phyloP scores from a whole-genome alignment of 352 stramenopile genomes.

The Pythium plurisporium region DNA sequence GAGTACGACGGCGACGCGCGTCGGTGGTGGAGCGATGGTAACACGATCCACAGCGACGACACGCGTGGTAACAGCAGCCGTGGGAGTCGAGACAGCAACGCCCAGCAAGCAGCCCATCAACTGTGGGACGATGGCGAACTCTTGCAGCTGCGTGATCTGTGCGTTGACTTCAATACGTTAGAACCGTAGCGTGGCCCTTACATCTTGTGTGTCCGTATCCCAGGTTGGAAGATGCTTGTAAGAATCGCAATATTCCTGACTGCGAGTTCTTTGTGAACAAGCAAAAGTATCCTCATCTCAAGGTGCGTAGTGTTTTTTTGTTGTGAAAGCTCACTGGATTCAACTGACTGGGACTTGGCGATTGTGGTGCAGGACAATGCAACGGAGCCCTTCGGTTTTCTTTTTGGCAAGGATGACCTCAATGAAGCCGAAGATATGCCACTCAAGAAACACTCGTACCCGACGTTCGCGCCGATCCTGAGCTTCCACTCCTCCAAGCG shows the following conservation, averaged over 20 bases:
- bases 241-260: constrained; percentile 92
- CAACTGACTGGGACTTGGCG: too few species aligned
- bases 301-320: constrained; percentile 47
- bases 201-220: not conserved
- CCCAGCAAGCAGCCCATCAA: constrained; percentile 36
- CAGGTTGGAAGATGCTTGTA: constrained; percentile 93
- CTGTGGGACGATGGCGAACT: constrained; percentile 98
- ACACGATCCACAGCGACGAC: constrained; percentile 94
- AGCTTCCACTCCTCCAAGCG: constrained; percentile 95
- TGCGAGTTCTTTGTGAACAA: constrained; percentile 99
- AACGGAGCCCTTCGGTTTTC: constrained; percentile 97
- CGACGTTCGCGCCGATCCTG: constrained; percentile 95
- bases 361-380: constrained; percentile 82
- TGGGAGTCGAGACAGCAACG: constrained; percentile 1
- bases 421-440: constrained; percentile 93
- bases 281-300: constrained; percentile 98
- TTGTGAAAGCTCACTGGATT: not conserved
- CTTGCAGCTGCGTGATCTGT: constrained; percentile 95
- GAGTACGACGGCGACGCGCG: constrained; percentile 77
- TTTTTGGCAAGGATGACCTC: constrained; percentile 97
- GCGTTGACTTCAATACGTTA: not conserved
- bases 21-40: constrained; percentile 99
- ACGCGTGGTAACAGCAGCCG: constrained; percentile 14
- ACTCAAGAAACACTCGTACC: constrained; percentile 86
- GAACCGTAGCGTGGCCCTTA: not conserved